Conservation (phyloP, 2,329 filamentous ascomycete genomes). For the Fusarium liriodendri region DNA sequence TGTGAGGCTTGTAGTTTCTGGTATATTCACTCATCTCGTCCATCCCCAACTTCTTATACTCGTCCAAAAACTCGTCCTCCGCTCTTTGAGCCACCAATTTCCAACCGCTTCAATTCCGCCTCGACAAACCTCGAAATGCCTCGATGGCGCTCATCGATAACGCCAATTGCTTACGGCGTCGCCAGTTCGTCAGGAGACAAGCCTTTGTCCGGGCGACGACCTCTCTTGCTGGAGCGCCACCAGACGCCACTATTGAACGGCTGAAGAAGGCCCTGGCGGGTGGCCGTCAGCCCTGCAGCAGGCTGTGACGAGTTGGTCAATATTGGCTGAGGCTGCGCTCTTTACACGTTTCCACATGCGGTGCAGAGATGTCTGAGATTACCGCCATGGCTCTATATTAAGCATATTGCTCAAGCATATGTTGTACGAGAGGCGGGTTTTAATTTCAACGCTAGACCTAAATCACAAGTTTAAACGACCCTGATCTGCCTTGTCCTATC, state of each 20-base stretch:
- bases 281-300: not conserved
- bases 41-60: constrained; percentile 7
- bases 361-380: not conserved
- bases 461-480: not conserved
- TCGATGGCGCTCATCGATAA: not conserved
- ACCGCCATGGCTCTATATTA: not conserved
- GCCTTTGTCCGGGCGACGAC: not conserved
- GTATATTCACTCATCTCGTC: not conserved
- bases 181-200: not conserved
- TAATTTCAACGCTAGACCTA: not conserved
- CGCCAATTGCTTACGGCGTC: constrained; percentile 2
- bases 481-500: not conserved
- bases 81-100: not conserved
- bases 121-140: not conserved
- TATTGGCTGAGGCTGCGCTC: not conserved
- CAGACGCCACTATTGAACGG: not conserved
- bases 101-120: not conserved
- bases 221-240: not conserved
- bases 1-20: not conserved
- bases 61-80: not conserved
- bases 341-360: not conserved
- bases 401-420: constrained; percentile 6
- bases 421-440: not conserved
- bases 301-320: not conserved
- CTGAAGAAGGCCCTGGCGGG: not conserved